These are phyloP conservation scores for Ustilago lituana DNA, from an alignment of 1,284 basidiomycete genomes.

Conservation along the genomic window DNA sequence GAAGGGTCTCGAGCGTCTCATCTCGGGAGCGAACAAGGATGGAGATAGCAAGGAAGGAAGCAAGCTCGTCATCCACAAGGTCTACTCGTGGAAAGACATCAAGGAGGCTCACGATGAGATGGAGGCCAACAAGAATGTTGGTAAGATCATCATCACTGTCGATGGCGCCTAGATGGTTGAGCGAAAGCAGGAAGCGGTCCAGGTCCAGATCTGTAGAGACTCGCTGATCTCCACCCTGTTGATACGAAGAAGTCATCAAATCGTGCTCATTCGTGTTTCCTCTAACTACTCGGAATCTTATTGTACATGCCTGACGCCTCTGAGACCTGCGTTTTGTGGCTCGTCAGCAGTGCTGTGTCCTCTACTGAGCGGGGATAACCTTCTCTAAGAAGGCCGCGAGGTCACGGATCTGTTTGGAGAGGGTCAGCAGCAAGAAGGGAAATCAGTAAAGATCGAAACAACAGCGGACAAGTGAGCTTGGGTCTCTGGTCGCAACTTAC, in stretches of 20 bases:
- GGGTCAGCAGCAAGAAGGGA: too few species aligned
- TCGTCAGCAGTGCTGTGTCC: too few species aligned
- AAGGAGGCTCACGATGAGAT: constrained; percentile 85
- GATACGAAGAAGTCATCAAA: too few species aligned
- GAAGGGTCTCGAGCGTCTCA: constrained; percentile 42
- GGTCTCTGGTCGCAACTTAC: constrained; percentile 14
- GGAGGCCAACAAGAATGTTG: constrained; percentile 80
- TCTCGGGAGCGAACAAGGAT: constrained; percentile 13
- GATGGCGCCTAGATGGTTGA: constrained; percentile 29
- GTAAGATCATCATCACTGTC: constrained; percentile 68
- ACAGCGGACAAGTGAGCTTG: neutral
- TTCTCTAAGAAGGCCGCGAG: constrained; percentile 54
- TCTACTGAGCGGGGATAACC: constrained; percentile 48
- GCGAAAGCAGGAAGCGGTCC: neutral
- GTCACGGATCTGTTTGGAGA: constrained; percentile 48
- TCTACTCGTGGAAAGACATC: constrained; percentile 84
- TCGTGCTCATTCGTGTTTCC: too few species aligned
- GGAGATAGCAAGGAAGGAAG: constrained; percentile 16
- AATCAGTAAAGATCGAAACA: neutral
- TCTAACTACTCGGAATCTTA: too few species aligned
- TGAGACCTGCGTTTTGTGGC: too few species aligned
- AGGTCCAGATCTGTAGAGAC: too few species aligned
- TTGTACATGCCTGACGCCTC: constrained; percentile 14
- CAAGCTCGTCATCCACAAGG: constrained; percentile 68
- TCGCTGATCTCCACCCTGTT: too few species aligned